Conservation (phyloP, 2,329 filamentous ascomycete species). For the Zarea fungicola region DNA sequence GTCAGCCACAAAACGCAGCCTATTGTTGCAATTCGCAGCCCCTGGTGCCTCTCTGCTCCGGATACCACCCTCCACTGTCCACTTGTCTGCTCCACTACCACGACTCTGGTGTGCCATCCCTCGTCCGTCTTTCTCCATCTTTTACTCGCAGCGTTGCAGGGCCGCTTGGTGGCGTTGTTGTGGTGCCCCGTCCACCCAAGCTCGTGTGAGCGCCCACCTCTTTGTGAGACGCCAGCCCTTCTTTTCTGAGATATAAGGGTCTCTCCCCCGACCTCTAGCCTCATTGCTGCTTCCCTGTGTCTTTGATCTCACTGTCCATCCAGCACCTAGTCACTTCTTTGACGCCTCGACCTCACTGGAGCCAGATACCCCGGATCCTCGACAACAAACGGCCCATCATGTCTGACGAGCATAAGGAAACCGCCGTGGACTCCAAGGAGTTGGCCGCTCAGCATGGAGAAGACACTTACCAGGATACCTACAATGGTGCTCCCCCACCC, state of each 20-base stretch:
- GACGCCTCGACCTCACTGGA: slow-evolving; percentile 4
- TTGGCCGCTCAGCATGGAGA: no score
- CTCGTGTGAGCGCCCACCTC: slow-evolving; percentile 3
- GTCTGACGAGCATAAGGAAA: slow-evolving; percentile 12
- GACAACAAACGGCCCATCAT: slow-evolving; percentile 7
- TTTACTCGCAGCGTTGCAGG: slow-evolving; percentile 8
- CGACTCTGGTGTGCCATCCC: slow-evolving; percentile 11
- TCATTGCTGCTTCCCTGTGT: background rate
- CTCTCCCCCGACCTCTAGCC: slow-evolving; percentile 4
- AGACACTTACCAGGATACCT: background rate
- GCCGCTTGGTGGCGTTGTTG: slow-evolving; percentile 9
- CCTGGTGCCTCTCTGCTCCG: slow-evolving; percentile 10
- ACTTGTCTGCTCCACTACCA: slow-evolving; percentile 7
- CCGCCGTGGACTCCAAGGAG: slow-evolving; percentile 11
- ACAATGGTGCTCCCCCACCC: no score
- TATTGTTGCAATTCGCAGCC: slow-evolving; percentile 11
- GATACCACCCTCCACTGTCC: slow-evolving; percentile 15
- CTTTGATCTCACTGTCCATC: slow-evolving; percentile 1
- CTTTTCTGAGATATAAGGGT: slow-evolving; percentile 13
- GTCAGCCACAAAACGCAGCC: slow-evolving; percentile 9
- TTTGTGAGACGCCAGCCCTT: slow-evolving; percentile 1
- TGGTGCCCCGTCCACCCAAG: slow-evolving; percentile 3
- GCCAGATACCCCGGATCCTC: slow-evolving; percentile 10
- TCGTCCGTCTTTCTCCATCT: slow-evolving; percentile 3
- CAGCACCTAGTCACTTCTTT: slow-evolving; percentile 2